Base-by-base conservation (phyloP, 371 early-diverging fungal genomes). In the Haplosporangium sp. region DNA sequence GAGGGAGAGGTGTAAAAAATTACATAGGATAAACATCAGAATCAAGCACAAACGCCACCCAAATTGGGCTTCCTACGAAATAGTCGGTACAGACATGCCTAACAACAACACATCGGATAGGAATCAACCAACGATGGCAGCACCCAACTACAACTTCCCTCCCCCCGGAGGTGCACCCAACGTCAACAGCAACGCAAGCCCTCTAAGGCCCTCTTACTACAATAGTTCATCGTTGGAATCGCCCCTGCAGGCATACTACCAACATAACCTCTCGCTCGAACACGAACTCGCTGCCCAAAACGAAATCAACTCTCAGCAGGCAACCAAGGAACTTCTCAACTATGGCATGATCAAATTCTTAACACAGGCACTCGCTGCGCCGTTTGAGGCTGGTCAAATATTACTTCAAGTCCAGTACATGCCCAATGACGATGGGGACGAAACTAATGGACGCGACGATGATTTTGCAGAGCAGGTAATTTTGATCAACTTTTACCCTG, bases 321-420 rank as follows among this genome's bases (percentile, higher is more conserved):
- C 56, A 16, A 46, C 74, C 29, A 59, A 80, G n/a, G 86, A 86
- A 63, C 75, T 89, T 23, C 79, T 85, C 36, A 87, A 83, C 56
- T 91, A 88, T 75, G 92, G 93, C 5, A 74, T 88, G 6, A 65
- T 90, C 42, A 88, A 93, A 70, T 92, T 85, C 67, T 73, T 92
- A 43, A 84, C 91, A 6, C 83, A 88, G 0, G 89, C 91, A 67
- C 45, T 90, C 12, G 85, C 90, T 5, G 86, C 89, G 3, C 96
- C 95, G 0, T 92, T 94, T 64, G 93, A 90, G 54, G 89, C 91
- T 6, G 90, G 90, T 0, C 91, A 90, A 23, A 95, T 93, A 23
- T 72, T 96, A 18, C 71, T 94, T 23, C 94, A 94, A 79, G 91
- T 94, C 12, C 95, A 95, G 82, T 92, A 92, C 67, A 60, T 91